These are phyloP conservation scores for Dissophora globulifera DNA, from an alignment of 192 early-diverging fungal genomes.

Conservation along the genomic window DNA sequence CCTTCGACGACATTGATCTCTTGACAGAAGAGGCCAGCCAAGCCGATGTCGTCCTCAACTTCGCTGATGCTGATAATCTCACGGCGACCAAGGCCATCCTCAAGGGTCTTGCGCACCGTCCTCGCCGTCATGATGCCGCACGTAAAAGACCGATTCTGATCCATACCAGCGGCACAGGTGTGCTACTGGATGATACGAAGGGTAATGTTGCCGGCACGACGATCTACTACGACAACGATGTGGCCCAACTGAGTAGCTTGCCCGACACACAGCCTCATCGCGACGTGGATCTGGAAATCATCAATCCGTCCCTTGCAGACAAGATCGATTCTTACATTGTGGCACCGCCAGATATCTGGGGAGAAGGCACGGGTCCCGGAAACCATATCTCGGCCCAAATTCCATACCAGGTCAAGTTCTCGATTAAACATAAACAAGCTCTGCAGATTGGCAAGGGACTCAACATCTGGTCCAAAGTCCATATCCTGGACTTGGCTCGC, in stretches of 20 bases:
- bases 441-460: conserved; percentile 25
- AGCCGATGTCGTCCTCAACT: conserved; percentile 34
- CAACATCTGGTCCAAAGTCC: conserved; percentile 36
- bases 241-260: conserved; percentile 6
- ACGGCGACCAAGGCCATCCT: conserved; percentile 21
- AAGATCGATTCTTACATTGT: conserved; percentile 43
- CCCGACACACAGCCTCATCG: conserved; percentile 21
- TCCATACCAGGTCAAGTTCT: conserved; percentile 4
- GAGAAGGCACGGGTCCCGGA: conserved; percentile 27
- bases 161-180: conserved; percentile 45
- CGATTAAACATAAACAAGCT: conserved; percentile 17
- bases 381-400: conserved; percentile 39
- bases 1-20: conserved; percentile 20
- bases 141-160: conserved; percentile 40
- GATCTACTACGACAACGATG: conserved; percentile 36
- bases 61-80: conserved; percentile 45
- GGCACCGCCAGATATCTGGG: conserved; percentile 33
- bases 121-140: neutral
- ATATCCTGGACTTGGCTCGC: conserved; percentile 35
- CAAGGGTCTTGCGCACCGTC: conserved; percentile 19
- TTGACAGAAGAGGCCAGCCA: conserved; percentile 18
- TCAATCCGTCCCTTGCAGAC: conserved; percentile 6
- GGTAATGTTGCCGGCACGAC: conserved; percentile 4
- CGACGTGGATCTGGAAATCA: conserved; percentile 30
- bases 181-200: conserved; percentile 17